phyloP scores from a whole-genome alignment of 192 early-diverging fungal species.

The Coemansia sp. region DNA sequence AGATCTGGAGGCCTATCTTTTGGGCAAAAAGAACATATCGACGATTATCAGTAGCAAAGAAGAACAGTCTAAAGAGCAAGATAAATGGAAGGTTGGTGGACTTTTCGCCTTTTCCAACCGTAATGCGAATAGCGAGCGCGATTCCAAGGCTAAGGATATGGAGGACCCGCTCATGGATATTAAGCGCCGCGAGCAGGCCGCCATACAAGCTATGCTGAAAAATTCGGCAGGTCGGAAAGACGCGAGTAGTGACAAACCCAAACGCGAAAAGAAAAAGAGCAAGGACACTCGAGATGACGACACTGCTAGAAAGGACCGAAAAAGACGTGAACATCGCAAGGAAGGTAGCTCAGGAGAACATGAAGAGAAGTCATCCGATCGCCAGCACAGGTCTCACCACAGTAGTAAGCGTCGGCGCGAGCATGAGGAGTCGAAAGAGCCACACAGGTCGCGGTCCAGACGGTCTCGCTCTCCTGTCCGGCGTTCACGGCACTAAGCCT shows the following conservation, averaged over 20 bases:
- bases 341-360: background rate
- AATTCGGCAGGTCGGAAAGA: constrained; percentile 69
- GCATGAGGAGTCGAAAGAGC: background rate
- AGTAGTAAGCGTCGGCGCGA: constrained; percentile 3
- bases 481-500: background rate
- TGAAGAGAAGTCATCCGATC: background rate
- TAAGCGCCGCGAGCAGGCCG: constrained; percentile 80
- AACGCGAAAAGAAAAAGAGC: constrained; percentile 35
- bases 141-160: constrained; percentile 81
- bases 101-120: constrained; percentile 60
- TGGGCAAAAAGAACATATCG: constrained; percentile 87
- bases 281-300: constrained; percentile 28
- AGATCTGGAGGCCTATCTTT: constrained; percentile 87
- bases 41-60: constrained; percentile 59
- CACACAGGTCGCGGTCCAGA: background rate
- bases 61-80: constrained; percentile 10
- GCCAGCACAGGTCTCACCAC: background rate
- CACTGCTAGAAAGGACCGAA: background rate
- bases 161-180: constrained; percentile 94
- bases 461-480: background rate
- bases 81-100: constrained; percentile 39
- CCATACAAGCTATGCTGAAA: constrained; percentile 73
- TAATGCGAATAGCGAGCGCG: constrained; percentile 81
- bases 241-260: constrained; percentile 52
- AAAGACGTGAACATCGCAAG: background rate